Evolutionary conservation across 108 stramenopile genomes (phyloP), one percentile per base, ranked within the genome.

Genomic region (Chaetoceros muelleri): DNA sequence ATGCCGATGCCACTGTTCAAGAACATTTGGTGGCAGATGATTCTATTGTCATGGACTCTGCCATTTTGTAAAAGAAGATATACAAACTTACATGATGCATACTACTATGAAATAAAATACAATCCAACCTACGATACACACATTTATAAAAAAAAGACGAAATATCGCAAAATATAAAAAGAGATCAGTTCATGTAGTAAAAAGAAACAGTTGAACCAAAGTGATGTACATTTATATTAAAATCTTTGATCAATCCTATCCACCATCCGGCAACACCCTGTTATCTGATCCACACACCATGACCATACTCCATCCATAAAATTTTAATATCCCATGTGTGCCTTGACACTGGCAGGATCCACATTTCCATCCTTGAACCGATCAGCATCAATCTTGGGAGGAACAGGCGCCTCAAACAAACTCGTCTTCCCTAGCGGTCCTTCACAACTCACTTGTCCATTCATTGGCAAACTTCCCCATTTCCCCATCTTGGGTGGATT

Each of bases 391-490:
- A 95, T 75, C 58, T 76, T 75, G 2, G 84, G 84, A 20, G 84
- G 84, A 18, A 45, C 55, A 3, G 87, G 81, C 13, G 60, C 55
- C 30, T 78, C 78, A 55, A 71, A 54, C 34, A 95, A 66, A 25
- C 73, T 73, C 16, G 96, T 97, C 82, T 99, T 99, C 34, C 99
- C 99, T 51, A 82, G 66, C 18, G 99, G 99, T 46, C 99, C 99
- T 78, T 99, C 99, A 76, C 97, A 98, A 55, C 83, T 87, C 40
- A 97, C 95, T 79, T 99, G 99, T 61, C 99, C 99, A 72, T 99
- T 99, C 94, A 99, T 96, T 13, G 99, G 97, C 54, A 98, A 74
- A 60, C 89, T 92, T 68, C 99, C 99, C 97, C 97, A 99, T 62
- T 89, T 93, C 30, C 96, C 97, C 85, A 99, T 96, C 17, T 73